Evolutionary conservation across 257 asterid genomes (phyloP), one percentile per base, ranked within the genome.

Genomic region (Echium plantagineum): DNA sequence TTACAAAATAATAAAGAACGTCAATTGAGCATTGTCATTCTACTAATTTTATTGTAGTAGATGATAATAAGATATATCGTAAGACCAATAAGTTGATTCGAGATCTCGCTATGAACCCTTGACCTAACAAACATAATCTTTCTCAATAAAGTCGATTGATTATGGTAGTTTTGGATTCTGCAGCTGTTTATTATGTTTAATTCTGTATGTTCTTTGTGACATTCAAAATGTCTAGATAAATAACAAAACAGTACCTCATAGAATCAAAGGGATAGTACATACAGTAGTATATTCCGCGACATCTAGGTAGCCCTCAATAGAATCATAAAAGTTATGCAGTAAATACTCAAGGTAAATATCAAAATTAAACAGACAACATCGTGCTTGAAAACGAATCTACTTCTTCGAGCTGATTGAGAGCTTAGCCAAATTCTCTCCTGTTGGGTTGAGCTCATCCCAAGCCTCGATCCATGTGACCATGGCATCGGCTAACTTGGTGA

Each of bases 401-500:
- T 58, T 65, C 17, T 38, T 61, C 0, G 58, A 61, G 69, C 24
- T 63, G 15, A 46, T 58, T 53, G 68, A 64, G 10, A 13, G 62
- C 48, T 64, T 64, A 55, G 61, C 35, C 30, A 55, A 46, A 19
- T 9, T 48, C 49, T 65, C 69, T 7, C 58, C 58, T 7, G 63
- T 52, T 12, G 69, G 69, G n/a, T 65, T 65, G 58, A 65, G 69
- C 63, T 65, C 69, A 57, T 65, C 69, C 69, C 69, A 65, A 18
- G 69, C 69, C 30, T 65, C 69, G 57, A 65, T 65, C 69, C 69
- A 65, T 13, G 69, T 65, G 15, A 65, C 58, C 69, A 65, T 65
- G 22, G 69, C 69, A 28, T 58, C 63, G 4, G 63, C 69, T n/a
- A 65, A 55, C 58, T 65, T 65, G 18, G 63, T 47, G 58, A 65